A percentile compares a stretch with the other conserved stretches of the same genome.
Evolutionary conservation across 2,329 filamentous ascomycete species (phyloP).

Genomic region (Neurospora crassa): DNA sequence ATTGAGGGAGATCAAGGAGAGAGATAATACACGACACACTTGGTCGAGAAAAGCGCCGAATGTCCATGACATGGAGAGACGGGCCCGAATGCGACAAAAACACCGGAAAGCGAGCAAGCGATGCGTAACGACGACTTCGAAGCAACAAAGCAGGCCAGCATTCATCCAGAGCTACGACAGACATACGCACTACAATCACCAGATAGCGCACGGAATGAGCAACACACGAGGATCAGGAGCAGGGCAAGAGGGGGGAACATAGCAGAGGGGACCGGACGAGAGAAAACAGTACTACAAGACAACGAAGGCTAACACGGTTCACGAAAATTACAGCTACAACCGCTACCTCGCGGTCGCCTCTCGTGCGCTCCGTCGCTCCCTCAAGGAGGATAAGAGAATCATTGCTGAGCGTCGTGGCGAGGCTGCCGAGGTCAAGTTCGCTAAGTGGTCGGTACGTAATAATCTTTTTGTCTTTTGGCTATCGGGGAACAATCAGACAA

Average conservation of each 20-base stretch:
- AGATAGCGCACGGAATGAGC: not conserved
- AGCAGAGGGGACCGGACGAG: not conserved
- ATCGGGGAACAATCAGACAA: not conserved
- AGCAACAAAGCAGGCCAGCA: not conserved
- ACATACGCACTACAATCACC: not conserved
- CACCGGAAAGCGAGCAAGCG: not conserved
- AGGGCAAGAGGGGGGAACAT: not conserved
- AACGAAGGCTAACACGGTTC: conserved; percentile 5
- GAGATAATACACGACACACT: not conserved
- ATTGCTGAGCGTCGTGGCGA: conserved; percentile 81
- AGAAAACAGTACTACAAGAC: not conserved
- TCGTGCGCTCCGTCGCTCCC: conserved; percentile 87
- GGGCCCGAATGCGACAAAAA: not conserved
- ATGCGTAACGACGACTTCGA: not conserved
- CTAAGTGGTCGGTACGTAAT: conserved; percentile 85
- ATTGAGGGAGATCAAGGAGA: not conserved
- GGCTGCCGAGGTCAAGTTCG: conserved; percentile 71
- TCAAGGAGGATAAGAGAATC: conserved; percentile 92
- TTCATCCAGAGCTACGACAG: not conserved
- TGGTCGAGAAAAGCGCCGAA: not conserved
- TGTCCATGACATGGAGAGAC: not conserved
- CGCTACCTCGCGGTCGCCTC: conserved; percentile 94
- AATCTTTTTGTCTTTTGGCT: not conserved
- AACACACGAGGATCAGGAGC: not conserved
- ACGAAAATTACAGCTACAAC: conserved; percentile 70